A percentile compares a stretch with the other conserved stretches of the same genome.
Conservation (phyloP, 108 stramenopile genomes). For the Bacterosira constricta region DNA sequence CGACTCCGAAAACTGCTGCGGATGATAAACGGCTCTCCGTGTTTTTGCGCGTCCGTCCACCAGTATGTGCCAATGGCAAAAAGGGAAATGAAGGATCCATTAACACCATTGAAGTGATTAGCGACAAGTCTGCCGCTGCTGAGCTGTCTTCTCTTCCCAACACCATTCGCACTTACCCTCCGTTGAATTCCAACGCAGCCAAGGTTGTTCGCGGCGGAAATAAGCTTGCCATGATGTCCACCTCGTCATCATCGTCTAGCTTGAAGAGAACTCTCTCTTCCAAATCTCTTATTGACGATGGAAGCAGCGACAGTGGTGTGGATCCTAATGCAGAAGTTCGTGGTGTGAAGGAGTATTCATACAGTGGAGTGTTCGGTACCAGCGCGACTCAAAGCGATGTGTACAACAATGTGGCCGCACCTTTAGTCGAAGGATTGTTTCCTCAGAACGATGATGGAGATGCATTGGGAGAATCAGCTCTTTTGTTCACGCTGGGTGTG, state of each 20-base stretch:
- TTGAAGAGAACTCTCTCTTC: constrained; percentile 22
- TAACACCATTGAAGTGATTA: constrained; percentile 62
- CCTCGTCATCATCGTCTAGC: constrained; percentile 4
- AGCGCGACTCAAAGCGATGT: constrained; percentile 63
- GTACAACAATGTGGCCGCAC: constrained; percentile 67
- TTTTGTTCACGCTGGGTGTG: constrained; percentile 97
- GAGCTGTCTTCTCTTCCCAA: constrained; percentile 30
- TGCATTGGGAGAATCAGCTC: constrained; percentile 62
- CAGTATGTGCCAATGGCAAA: constrained; percentile 18
- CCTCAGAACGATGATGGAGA: constrained; percentile 16
- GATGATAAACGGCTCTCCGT: constrained; percentile 52
- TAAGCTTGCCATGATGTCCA: constrained; percentile 1
- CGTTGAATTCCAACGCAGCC: constrained; percentile 63
- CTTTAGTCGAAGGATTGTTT: constrained; percentile 74
- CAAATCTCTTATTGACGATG: constrained; percentile 45
- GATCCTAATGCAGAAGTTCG: constrained; percentile 45
- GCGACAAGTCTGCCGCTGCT: constrained; percentile 6
- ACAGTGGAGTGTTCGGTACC: constrained; percentile 69
- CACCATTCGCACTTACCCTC: constrained; percentile 77
- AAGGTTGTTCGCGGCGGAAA: constrained; percentile 50
- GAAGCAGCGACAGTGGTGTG: constrained; percentile 16
- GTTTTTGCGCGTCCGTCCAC: constrained; percentile 74
- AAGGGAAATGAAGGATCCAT: constrained; percentile 18
- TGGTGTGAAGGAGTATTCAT: constrained; percentile 77
- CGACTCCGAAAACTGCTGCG: neutral